A percentile compares a stretch with the other conserved stretches of the same genome.
phyloP scores from a whole-genome alignment of 306 rosid genomes.

The Quercus gilva region DNA sequence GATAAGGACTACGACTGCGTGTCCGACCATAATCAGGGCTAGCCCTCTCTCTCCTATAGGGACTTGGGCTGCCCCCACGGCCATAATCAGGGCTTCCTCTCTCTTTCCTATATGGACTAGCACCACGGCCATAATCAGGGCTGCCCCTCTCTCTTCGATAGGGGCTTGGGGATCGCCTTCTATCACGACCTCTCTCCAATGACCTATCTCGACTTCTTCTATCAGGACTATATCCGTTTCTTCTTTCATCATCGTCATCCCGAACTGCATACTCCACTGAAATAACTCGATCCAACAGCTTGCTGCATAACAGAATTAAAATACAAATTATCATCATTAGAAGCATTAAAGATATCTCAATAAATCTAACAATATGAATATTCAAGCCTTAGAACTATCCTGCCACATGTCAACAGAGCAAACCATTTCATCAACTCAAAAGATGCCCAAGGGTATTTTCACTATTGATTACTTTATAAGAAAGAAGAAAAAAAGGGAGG shows the following conservation, averaged over 20 bases:
- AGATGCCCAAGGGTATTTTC: not conserved
- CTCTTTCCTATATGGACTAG: conserved; percentile 66
- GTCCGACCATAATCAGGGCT: conserved; percentile 66
- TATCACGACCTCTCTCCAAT: conserved; percentile 65
- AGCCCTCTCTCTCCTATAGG: conserved; percentile 49
- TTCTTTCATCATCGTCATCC: conserved; percentile 84
- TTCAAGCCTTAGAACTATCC: not conserved
- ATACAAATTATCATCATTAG: conserved; percentile 7
- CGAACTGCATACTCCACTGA: conserved; percentile 90
- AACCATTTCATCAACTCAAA: not conserved
- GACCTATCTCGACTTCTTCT: conserved; percentile 66
- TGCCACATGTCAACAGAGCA: not conserved
- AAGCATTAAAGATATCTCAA: not conserved
- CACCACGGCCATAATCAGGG: conserved; percentile 94
- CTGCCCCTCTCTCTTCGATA: conserved; percentile 85
- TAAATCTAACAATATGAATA: not conserved
- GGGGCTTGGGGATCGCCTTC: conserved; percentile 91
- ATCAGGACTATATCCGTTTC: conserved; percentile 79
- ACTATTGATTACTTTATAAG: not conserved
- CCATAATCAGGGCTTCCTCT: conserved; percentile 86
- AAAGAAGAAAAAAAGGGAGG: accelerated
- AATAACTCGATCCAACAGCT: conserved; percentile 88
- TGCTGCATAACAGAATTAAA: conserved; percentile 55
- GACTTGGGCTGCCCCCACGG: conserved; percentile 60
- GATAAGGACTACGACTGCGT: conserved; percentile 57